Conservation (phyloP, 169 alveolate species). For the Fabrea salina region DNA sequence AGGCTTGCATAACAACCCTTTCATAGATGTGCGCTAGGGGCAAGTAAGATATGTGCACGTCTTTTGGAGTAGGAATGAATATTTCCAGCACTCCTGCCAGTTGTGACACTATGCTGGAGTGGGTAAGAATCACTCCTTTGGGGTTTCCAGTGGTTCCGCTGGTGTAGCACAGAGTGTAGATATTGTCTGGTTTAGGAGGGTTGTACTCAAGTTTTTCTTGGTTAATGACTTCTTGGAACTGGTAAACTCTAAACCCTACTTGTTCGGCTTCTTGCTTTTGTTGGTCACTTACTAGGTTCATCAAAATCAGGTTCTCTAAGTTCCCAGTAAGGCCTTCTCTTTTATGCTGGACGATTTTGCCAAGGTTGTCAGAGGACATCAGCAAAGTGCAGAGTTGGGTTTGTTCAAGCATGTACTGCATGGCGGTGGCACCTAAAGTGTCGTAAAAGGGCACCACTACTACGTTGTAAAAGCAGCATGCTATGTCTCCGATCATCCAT, state of each 20-base stretch:
- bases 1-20: conserved; percentile 44
- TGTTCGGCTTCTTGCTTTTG: background rate
- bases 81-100: conserved; percentile 34
- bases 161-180: conserved; percentile 73
- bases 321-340: background rate
- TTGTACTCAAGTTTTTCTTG: conserved; percentile 11
- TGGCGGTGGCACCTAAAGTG: conserved; percentile 73
- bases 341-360: background rate
- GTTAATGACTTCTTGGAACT: background rate
- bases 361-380: background rate
- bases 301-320: background rate
- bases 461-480: conserved; percentile 53
- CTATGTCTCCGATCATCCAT: conserved; percentile 84
- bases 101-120: conserved; percentile 46
- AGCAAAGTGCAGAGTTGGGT: conserved; percentile 31
- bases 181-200: conserved; percentile 56
- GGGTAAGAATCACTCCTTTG: conserved; percentile 81
- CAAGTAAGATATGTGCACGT: conserved; percentile 70
- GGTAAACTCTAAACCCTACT: background rate
- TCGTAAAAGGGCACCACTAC: conserved; percentile 75
- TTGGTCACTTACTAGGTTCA: background rate
- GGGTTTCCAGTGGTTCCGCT: conserved; percentile 86
- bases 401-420: conserved; percentile 63
- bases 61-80: conserved; percentile 38
- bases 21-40: conserved; percentile 86